Evolutionary conservation across 495 filamentous ascomycete genomes (phyloP).

Genomic region (Arthonia radiata): DNA sequence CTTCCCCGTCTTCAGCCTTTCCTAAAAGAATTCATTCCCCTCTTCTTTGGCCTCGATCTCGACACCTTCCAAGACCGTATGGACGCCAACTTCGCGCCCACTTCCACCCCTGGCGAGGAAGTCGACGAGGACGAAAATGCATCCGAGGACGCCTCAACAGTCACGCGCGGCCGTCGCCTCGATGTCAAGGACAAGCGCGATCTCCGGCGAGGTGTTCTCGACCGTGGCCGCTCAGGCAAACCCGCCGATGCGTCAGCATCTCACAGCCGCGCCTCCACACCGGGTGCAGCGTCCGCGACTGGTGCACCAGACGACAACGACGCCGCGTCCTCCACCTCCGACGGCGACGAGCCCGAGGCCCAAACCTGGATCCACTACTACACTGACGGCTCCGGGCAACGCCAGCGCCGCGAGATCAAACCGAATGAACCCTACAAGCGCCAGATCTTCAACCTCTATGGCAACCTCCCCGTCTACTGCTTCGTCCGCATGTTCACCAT

Average conservation of each 20-base stretch:
- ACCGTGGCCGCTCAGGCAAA: constrained; percentile 44
- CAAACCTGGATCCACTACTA: constrained; percentile 38
- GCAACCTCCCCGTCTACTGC: constrained; percentile 68
- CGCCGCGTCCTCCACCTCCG: constrained; percentile 14
- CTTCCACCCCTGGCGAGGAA: constrained; percentile 39
- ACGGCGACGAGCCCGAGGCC: constrained; percentile 6
- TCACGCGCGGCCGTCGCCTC: constrained; percentile 31
- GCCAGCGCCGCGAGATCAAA: constrained; percentile 37
- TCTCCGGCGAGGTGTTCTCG: constrained; percentile 67
- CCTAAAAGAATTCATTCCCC: constrained; percentile 64
- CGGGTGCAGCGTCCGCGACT: constrained; percentile 45
- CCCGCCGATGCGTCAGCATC: constrained; percentile 35
- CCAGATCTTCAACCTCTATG: constrained; percentile 60
- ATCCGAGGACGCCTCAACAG: constrained; percentile 23
- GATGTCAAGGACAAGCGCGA: constrained; percentile 54
- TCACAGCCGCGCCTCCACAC: constrained; percentile 66
- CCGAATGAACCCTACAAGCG: constrained; percentile 63
- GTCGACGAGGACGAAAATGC: constrained; percentile 33
- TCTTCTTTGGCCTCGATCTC: constrained; percentile 67
- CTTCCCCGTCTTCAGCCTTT: constrained; percentile 55
- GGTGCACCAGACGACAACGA: constrained; percentile 27
- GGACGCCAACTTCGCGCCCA: constrained; percentile 37
- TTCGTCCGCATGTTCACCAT: constrained; percentile 84
- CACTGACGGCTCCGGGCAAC: constrained; percentile 20
- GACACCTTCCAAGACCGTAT: constrained; percentile 54